Base-by-base conservation (phyloP, 305 asterid genomes). In the Nicotiana rustica region DNA sequence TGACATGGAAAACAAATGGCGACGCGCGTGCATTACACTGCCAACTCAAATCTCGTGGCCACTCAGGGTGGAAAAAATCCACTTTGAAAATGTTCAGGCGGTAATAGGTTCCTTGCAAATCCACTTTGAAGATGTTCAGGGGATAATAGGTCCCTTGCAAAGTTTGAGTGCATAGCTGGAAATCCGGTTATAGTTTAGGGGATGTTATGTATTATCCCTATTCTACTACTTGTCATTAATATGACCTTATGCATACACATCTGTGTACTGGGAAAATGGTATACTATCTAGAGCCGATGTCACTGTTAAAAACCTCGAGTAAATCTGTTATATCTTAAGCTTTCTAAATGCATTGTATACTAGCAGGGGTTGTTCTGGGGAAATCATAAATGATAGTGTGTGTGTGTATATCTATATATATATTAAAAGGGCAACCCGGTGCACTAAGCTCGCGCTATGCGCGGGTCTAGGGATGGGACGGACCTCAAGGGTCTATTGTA, bases 251-350 rank as follows among this genome's bases (percentile, higher is more conserved):
- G 66, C 49, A 55, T 76, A 18, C 80, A 29, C 64, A 15, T 52
- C 9, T 21, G 3, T 25, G 41, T 29, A 55, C 66, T 2, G 17
- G 31, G 49, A 29, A 76, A 49, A 55, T 3, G 80, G 80, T 33
- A 55, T 29, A 9, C 52, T 31, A 76, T 76, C 66, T 31, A 76
- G 67, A 76, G n/a, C 12, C n/a, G 5, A 55, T 4, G 25, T 29
- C 49, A 33, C 44, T 31, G 49, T 55, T 76, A 55, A 55, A 33
- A 55, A 55, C 66, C 47, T 55, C 66, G 29, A 55, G 66, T 31
- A 52, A 52, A 47, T 52, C 47, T 75, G 41, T 7, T 55, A 76
- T 75, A 75, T 73, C 62, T 73, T 73, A 75, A 75, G 79, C 44
- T 75, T 75, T 75, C 3, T 52, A 25, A 29, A 47, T 75, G 62